Evolutionary conservation across 768 basidiomycete genomes (phyloP).

Genomic region (Lentinula detonsa): DNA sequence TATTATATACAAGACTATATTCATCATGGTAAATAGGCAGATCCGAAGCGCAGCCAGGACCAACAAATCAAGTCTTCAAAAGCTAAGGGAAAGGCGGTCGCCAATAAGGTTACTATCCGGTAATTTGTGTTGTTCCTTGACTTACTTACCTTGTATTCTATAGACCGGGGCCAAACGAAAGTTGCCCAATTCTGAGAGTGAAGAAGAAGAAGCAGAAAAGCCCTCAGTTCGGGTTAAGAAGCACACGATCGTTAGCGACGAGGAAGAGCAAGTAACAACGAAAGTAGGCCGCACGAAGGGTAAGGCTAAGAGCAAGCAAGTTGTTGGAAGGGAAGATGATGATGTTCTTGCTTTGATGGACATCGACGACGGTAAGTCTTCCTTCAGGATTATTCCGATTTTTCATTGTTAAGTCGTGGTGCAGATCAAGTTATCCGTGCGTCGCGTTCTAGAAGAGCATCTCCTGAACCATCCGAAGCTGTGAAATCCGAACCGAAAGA

Average conservation of each 20-base stretch:
- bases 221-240: slow-evolving; percentile 33
- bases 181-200: slow-evolving; percentile 28
- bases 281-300: slow-evolving; percentile 24
- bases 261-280: slow-evolving; percentile 38
- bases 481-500: slow-evolving; percentile 20
- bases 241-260: slow-evolving; percentile 52
- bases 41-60: slow-evolving; percentile 1
- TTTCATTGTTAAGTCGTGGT: neutral
- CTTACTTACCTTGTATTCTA: slow-evolving; percentile 1
- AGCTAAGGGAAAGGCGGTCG: neutral
- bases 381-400: neutral
- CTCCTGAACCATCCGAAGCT: slow-evolving; percentile 12
- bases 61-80: slow-evolving; percentile 1
- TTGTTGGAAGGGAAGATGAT: slow-evolving; percentile 32
- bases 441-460: slow-evolving; percentile 18
- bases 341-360: slow-evolving; percentile 66
- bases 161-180: slow-evolving; percentile 37
- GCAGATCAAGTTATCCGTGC: slow-evolving; percentile 27
- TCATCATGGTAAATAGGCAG: neutral
- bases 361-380: slow-evolving; percentile 56
- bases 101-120: neutral
- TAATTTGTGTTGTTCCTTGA: neutral
- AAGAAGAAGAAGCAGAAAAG: slow-evolving; percentile 17
- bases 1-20: neutral
- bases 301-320: slow-evolving; percentile 25